Percentiles rank a stretch among this genome's conserved stretches.
phyloP scores from a whole-genome alignment of 768 basidiomycete genomes.

The Fibroporia radiculosa region DNA sequence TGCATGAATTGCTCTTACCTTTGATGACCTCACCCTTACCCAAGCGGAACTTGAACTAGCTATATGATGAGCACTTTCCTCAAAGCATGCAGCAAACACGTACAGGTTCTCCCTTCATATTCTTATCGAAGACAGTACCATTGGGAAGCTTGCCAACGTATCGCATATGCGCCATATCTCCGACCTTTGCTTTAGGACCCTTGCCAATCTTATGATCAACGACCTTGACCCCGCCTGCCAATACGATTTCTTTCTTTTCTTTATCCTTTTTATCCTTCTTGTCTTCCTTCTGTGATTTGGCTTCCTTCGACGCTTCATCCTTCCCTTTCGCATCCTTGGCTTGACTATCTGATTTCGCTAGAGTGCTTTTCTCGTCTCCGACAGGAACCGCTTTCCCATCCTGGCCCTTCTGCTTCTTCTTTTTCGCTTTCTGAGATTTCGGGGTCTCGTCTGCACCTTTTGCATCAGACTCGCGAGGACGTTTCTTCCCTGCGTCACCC shows the following conservation, averaged over 20 bases:
- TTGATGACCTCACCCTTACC: conserved; percentile 92
- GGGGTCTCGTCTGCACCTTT: conserved; percentile 32
- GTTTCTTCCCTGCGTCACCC: conserved; percentile 41
- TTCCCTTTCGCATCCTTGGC: conserved; percentile 1
- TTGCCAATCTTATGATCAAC: conserved; percentile 71
- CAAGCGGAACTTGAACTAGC: conserved; percentile 49
- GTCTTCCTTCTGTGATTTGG: conserved; percentile 29
- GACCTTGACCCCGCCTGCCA: conserved; percentile 54
- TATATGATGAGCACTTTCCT: background rate
- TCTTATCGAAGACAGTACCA: conserved; percentile 73
- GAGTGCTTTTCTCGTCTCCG: background rate
- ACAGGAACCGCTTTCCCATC: conserved; percentile 34
- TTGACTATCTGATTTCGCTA: too few species aligned
- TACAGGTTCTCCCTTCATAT: conserved; percentile 82
- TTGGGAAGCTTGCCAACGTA: conserved; percentile 87
- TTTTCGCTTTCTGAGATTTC: conserved; percentile 58
- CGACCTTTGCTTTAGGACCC: conserved; percentile 83
- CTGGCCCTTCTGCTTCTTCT: conserved; percentile 67
- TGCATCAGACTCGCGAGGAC: conserved; percentile 57
- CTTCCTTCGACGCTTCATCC: background rate
- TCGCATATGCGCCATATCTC: conserved; percentile 76
- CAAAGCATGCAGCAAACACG: conserved; percentile 24
- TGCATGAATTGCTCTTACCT: conserved; percentile 31
- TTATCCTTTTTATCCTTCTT: conserved; percentile 24
- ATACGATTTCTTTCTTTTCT: conserved; percentile 21